Conservation (phyloP, 2,329 filamentous ascomycete species). For the Verticillium isaacii region DNA sequence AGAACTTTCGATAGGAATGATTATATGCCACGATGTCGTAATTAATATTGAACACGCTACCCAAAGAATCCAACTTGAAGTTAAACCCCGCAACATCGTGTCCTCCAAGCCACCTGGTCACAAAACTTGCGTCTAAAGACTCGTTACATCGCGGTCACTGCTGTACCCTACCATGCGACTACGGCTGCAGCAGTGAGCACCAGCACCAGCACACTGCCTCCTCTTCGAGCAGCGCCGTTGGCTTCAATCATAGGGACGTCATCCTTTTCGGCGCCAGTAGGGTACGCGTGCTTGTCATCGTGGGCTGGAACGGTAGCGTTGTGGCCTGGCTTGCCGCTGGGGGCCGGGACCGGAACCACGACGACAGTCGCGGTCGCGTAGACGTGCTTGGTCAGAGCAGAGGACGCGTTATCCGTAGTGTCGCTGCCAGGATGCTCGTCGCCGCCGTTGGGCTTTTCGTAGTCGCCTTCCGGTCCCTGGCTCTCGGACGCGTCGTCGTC, state of each 20-base stretch:
- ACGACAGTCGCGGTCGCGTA: not conserved
- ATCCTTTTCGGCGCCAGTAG: not conserved
- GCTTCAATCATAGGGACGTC: not conserved
- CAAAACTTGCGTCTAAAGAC: not conserved
- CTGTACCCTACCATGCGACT: not conserved
- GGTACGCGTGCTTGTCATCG: not conserved
- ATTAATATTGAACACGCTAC: not conserved
- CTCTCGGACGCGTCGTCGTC: no score
- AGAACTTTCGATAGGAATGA: no score
- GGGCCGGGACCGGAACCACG: not conserved
- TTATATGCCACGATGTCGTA: no score
- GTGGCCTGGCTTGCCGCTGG: not conserved
- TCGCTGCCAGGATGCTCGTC: not conserved
- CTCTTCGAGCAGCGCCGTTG: not conserved
- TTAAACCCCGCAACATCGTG: not conserved
- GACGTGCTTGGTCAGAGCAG: slow-evolving; percentile 4
- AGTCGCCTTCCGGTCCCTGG: not conserved
- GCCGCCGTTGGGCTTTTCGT: not conserved
- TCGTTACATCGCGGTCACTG: not conserved
- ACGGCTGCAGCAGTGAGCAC: not conserved
- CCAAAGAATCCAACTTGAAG: not conserved
- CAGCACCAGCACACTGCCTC: not conserved
- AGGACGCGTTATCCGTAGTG: not conserved
- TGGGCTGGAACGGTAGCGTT: slow-evolving; percentile 1
- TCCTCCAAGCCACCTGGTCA: not conserved